A percentile compares a stretch with the other conserved stretches of the same genome.
phyloP scores from a whole-genome alignment of 352 stramenopile species.

The Globisporangium emineosum region DNA sequence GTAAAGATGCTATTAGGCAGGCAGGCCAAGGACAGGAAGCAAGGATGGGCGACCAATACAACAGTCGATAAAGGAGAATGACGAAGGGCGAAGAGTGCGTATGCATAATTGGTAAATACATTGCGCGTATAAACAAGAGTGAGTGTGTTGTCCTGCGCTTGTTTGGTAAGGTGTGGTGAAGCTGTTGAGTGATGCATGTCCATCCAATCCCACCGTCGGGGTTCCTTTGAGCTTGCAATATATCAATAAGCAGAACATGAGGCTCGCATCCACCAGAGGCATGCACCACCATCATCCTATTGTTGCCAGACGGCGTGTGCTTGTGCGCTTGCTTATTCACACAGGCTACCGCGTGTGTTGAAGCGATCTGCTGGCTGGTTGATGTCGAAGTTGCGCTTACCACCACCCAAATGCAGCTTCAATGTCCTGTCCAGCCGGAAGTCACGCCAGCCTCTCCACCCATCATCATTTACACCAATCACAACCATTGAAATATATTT shows the following conservation, averaged over 20 bases:
- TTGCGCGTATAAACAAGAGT: not conserved
- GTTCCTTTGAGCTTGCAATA: not conserved
- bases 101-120: not conserved
- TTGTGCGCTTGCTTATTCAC: slow-evolving; percentile 4
- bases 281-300: not conserved
- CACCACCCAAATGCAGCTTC: slow-evolving; percentile 14
- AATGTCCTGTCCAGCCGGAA: not conserved
- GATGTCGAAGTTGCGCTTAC: slow-evolving; percentile 14
- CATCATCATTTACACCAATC: slow-evolving; percentile 13
- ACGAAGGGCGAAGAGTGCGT: not conserved
- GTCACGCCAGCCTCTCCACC: slow-evolving; percentile 4
- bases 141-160: too few relatives aligned
- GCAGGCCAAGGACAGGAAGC: not conserved
- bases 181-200: not conserved
- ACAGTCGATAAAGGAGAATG: not conserved
- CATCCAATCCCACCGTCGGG: not conserved
- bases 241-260: too few relatives aligned
- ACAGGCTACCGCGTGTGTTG: not conserved
- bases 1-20: slow-evolving; percentile 23
- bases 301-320: not conserved
- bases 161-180: too few relatives aligned
- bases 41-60: not conserved
- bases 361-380: not conserved
- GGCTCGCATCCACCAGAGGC: not conserved
- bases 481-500: not conserved